These are phyloP conservation scores for Cryptococcus sp. DNA, from an alignment of 1,284 basidiomycete species.

Conservation along the genomic window DNA sequence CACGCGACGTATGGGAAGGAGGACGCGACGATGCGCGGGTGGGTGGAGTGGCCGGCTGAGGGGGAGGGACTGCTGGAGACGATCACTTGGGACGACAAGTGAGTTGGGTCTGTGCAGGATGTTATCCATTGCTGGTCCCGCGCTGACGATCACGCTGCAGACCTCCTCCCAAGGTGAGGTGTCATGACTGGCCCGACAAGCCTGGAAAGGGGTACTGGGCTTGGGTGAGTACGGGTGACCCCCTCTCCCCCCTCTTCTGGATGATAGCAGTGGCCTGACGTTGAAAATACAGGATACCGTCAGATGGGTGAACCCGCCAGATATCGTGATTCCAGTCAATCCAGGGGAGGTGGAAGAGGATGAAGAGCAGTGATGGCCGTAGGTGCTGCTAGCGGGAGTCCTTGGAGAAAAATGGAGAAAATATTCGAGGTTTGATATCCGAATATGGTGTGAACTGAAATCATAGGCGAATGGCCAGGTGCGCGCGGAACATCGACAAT, in stretches of 20 bases:
- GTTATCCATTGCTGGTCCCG: not conserved
- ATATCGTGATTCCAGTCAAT: slow-evolving; percentile 9
- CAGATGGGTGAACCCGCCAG: slow-evolving; percentile 29
- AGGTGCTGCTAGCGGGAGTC: no score
- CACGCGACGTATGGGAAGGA: slow-evolving; percentile 46
- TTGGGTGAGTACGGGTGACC: slow-evolving; percentile 16
- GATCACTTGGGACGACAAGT: slow-evolving; percentile 37
- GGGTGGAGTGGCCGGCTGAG: slow-evolving; percentile 34
- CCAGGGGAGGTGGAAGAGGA: no score
- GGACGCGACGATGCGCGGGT: slow-evolving; percentile 40
- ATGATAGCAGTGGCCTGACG: not conserved
- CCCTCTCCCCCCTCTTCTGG: no score
- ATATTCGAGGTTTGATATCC: no score
- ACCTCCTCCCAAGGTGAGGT: slow-evolving; percentile 29
- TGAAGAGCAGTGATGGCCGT: no score
- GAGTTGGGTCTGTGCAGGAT: slow-evolving; percentile 16
- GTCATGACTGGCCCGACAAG: slow-evolving; percentile 45
- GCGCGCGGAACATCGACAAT: no score
- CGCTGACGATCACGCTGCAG: slow-evolving; percentile 4
- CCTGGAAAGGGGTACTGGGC: slow-evolving; percentile 36
- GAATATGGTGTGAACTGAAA: no score
- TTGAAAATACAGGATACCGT: slow-evolving; percentile 24
- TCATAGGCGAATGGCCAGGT: no score
- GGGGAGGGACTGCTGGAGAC: slow-evolving; percentile 19
- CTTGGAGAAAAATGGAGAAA: no score